A percentile compares a stretch with the other conserved stretches of the same genome.
Conservation (phyloP, 371 early-diverging fungal species). For the Mucor velutinosus region DNA sequence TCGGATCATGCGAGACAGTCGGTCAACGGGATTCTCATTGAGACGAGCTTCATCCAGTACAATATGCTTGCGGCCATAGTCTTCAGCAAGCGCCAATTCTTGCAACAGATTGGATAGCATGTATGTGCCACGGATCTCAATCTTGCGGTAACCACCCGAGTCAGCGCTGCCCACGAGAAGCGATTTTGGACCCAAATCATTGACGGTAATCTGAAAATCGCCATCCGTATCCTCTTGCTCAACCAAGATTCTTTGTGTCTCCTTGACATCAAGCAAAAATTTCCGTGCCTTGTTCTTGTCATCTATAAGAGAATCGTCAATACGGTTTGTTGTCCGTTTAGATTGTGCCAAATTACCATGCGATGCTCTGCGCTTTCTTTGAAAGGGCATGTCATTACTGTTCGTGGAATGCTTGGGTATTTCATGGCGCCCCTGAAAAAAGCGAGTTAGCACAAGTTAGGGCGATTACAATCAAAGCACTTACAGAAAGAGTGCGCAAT, state of each 20-base stretch:
- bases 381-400: neutral
- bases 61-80: slow-evolving; percentile 77
- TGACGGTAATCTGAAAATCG: slow-evolving; percentile 89
- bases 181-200: slow-evolving; percentile 87
- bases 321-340: neutral
- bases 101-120: slow-evolving; percentile 91
- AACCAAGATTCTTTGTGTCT: slow-evolving; percentile 74
- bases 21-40: slow-evolving; percentile 88
- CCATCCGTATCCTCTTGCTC: slow-evolving; percentile 93
- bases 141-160: slow-evolving; percentile 78
- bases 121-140: slow-evolving; percentile 90
- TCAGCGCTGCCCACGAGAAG: slow-evolving; percentile 81
- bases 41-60: slow-evolving; percentile 81
- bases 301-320: slow-evolving; percentile 40
- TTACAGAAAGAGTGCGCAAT: slow-evolving; percentile 23
- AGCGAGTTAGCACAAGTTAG: neutral
- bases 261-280: slow-evolving; percentile 81
- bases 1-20: slow-evolving; percentile 86
- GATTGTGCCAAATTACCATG: slow-evolving; percentile 16
- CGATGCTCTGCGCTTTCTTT: slow-evolving; percentile 24
- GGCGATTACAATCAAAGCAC: neutral
- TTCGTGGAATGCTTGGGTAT: neutral
- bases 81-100: slow-evolving; percentile 87
- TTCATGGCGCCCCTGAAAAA: slow-evolving; percentile 8
- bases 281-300: slow-evolving; percentile 66